Evolutionary conservation across 2,329 filamentous ascomycete species (phyloP).

Genomic region (Penicillium sp.): DNA sequence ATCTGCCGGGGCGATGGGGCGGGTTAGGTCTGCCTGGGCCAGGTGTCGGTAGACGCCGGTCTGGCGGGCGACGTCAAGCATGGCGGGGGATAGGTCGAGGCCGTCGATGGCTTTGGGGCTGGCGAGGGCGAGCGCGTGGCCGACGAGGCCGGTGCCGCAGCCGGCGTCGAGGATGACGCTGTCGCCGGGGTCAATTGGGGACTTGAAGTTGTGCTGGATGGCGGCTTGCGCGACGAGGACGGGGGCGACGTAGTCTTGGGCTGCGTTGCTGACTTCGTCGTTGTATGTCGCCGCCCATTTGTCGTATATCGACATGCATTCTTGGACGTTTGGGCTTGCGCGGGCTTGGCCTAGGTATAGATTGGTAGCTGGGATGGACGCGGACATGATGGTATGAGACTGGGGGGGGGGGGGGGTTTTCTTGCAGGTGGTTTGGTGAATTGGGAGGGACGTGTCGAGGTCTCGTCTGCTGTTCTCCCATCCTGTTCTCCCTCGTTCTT

Average conservation of each 20-base stretch:
- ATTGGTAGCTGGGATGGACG: slow-evolving; percentile 11
- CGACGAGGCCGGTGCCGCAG: slow-evolving; percentile 57
- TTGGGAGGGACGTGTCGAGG: too few relatives aligned
- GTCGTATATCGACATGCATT: slow-evolving; percentile 45
- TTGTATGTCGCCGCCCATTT: slow-evolving; percentile 50
- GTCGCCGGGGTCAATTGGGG: slow-evolving; percentile 16
- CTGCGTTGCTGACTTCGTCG: slow-evolving; percentile 38
- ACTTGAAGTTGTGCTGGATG: slow-evolving; percentile 15
- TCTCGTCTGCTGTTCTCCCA: too few relatives aligned
- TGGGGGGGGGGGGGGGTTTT: too few relatives aligned
- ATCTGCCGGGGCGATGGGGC: slow-evolving; percentile 41
- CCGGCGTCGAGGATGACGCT: slow-evolving; percentile 52
- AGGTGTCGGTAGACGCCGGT: slow-evolving; percentile 50
- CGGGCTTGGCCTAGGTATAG: slow-evolving; percentile 41
- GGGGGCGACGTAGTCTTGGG: slow-evolving; percentile 45
- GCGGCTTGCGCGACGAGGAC: slow-evolving; percentile 38
- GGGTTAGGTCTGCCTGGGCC: slow-evolving; percentile 48
- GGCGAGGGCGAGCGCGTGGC: slow-evolving; percentile 45
- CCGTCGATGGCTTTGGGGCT: slow-evolving; percentile 52
- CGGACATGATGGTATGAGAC: slow-evolving; percentile 5
- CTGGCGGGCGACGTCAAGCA: slow-evolving; percentile 53
- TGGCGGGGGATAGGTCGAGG: slow-evolving; percentile 52
- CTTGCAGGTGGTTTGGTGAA: too few relatives aligned
- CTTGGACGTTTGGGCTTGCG: slow-evolving; percentile 32
- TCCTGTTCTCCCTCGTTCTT: too few relatives aligned